Base-by-base conservation (phyloP, 176 grass and related monocot genomes). In the Oryza rufipogon region DNA sequence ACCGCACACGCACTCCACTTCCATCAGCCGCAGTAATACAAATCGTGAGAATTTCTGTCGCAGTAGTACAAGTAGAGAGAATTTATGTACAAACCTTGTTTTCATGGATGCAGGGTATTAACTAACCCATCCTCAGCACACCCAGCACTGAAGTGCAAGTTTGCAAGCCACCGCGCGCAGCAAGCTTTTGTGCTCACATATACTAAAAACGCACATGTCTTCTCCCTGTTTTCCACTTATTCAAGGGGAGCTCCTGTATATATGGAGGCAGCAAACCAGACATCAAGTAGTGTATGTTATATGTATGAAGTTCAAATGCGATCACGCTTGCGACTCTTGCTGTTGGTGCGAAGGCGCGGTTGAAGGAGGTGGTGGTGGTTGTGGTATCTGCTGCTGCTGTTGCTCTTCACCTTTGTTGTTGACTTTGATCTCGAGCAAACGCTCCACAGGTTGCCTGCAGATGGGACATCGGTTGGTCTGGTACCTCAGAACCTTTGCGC, bases 401-500 rank as follows among this genome's bases (percentile, higher is more conserved):
- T 75, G 73, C 28, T 75, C 82, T 65, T 86, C 90, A 4, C 67
- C 73, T 79, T 78, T 92, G 49, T 89, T 84, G 38, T 87, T 89
- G 74, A 89, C 87, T 68, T 80, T 92, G 75, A 92, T 92, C 82
- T 92, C 87, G 7, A 92, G 74, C 46, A 92, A 76, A 30, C 80
- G 81, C 80, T 92, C 91, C 16, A 92, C 91, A 3, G 91, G 91
- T 80, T 92, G 91, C 44, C 91, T 75, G 80, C 91, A 92, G 79
- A 92, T 92, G 7, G 91, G 91, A 71, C 91, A 92, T 34, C 87
- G 86, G 54, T 84, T 92, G 17, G 87, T 84, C 60, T 92, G 91
- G 67, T 86, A 92, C 80, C 91, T 85, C 16, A 89, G 82, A 49
- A 89, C 87, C 87, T 92, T 92, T 12, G 91, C 91, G 33, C 91